Evolutionary conservation across 2,329 filamentous ascomycete species (phyloP).

Genomic region (Daldinia sp.): DNA sequence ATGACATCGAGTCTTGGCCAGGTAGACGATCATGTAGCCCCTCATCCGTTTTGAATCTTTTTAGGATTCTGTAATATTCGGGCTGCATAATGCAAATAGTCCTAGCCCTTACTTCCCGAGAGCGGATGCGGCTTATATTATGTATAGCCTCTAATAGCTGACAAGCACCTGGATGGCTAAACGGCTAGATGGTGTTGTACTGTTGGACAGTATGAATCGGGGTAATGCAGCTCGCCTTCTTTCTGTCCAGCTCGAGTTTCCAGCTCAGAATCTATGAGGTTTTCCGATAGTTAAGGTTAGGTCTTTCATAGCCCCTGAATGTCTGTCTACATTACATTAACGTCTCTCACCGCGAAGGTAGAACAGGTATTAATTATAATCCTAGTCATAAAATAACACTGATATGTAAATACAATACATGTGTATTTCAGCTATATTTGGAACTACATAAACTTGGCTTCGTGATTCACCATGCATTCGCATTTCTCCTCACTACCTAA

Average conservation of each 20-base stretch:
- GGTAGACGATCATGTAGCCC: conserved; percentile 13
- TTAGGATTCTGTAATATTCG: conserved; percentile 20
- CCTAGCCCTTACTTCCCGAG: conserved; percentile 24
- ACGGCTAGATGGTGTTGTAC: conserved; percentile 7
- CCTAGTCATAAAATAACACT: background rate
- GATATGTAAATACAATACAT: conserved; percentile 6
- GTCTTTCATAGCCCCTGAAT: conserved; percentile 11
- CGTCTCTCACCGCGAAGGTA: background rate
- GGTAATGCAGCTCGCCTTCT: conserved; percentile 7
- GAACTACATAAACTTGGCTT: conserved; percentile 2
- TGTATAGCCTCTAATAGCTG: conserved; percentile 1
- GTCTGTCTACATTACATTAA: conserved; percentile 1
- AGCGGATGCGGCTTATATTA: conserved; percentile 20
- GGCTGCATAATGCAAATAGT: conserved; percentile 32
- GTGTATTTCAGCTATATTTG: conserved; percentile 10
- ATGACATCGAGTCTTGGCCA: conserved; percentile 13
- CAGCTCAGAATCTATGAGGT: conserved; percentile 14
- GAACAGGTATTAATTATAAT: background rate
- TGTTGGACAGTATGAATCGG: conserved; percentile 12
- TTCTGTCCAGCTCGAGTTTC: conserved; percentile 10
- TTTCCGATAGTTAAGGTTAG: background rate
- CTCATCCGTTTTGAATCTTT: conserved; percentile 5
- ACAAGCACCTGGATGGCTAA: conserved; percentile 2
- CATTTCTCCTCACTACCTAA: conserved; percentile 3
- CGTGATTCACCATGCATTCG: conserved; percentile 25